Evolutionary conservation across 2,329 filamentous ascomycete species (phyloP).

Genomic region (Cladosporium austrohemisphaericum): DNA sequence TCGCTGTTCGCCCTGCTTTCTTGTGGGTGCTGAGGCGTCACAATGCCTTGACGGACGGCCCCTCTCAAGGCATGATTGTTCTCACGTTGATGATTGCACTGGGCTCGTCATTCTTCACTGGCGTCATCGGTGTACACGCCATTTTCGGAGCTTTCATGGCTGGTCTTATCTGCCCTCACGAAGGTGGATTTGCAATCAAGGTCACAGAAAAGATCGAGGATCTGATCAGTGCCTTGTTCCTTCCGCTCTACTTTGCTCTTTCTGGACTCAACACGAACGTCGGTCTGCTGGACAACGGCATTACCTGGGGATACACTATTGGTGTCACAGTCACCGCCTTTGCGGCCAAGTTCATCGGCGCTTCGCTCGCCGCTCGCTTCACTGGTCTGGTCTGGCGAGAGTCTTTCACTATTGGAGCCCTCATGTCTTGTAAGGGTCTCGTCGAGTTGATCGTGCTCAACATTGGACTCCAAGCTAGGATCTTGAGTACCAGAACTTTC

Average conservation of each 20-base stretch:
- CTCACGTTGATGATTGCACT: slow-evolving; percentile 77
- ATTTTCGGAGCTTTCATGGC: slow-evolving; percentile 93
- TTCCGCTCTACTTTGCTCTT: slow-evolving; percentile 89
- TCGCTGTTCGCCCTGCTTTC: slow-evolving; percentile 68
- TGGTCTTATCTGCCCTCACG: slow-evolving; percentile 84
- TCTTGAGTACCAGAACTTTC: slow-evolving; percentile 76
- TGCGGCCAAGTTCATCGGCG: slow-evolving; percentile 77
- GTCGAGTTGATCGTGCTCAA: slow-evolving; percentile 93
- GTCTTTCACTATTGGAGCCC: slow-evolving; percentile 76
- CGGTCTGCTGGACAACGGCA: slow-evolving; percentile 74
- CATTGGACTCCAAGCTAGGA: slow-evolving; percentile 78
- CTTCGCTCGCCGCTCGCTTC: slow-evolving; percentile 69
- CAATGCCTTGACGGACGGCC: slow-evolving; percentile 79
- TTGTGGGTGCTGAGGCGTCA: slow-evolving; percentile 69
- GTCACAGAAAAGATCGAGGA: slow-evolving; percentile 94
- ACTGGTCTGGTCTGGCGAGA: slow-evolving; percentile 86
- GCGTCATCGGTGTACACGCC: slow-evolving; percentile 85
- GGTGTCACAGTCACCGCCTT: slow-evolving; percentile 80
- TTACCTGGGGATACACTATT: slow-evolving; percentile 86
- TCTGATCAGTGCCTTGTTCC: slow-evolving; percentile 74
- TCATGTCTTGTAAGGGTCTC: slow-evolving; percentile 97
- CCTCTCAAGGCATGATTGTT: slow-evolving; percentile 78
- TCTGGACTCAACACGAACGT: slow-evolving; percentile 87
- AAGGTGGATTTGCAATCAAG: slow-evolving; percentile 85
- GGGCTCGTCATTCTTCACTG: slow-evolving; percentile 78